Percentiles rank a stretch among this genome's conserved stretches.
Conservation (phyloP, 345 rosid species). For the Bruguiera parviflora region DNA sequence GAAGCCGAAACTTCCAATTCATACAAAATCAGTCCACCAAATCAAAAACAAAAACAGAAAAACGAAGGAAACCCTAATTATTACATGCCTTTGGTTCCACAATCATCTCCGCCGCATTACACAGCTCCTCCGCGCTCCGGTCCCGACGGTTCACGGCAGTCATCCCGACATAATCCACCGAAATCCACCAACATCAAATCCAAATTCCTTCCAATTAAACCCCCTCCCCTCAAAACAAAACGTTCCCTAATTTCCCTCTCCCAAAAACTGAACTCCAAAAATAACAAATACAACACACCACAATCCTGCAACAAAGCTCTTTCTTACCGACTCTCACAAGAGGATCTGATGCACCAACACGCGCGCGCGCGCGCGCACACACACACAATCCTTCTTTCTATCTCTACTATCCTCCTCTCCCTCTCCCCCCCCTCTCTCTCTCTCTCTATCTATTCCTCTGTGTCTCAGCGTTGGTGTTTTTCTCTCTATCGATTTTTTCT, state of each 20-base stretch:
- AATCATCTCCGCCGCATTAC: conserved; percentile 38
- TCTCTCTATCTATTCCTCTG: conserved; percentile 5
- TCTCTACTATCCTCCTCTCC: not conserved
- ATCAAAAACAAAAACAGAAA: not conserved
- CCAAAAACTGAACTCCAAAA: conserved; percentile 14
- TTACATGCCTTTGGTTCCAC: conserved; percentile 46
- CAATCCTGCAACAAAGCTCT: conserved; percentile 16
- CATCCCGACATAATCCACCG: conserved; percentile 30
- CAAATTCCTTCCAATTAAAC: not conserved
- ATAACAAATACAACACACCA: conserved; percentile 14
- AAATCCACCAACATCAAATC: conserved; percentile 29
- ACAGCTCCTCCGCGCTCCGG: conserved; percentile 29
- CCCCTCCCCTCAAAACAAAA: not conserved
- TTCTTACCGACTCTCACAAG: not conserved
- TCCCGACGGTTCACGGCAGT: conserved; percentile 29
- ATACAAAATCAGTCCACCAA: not conserved
- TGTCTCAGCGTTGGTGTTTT: not conserved
- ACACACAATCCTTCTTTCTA: conserved; percentile 2
- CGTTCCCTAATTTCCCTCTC: conserved; percentile 10
- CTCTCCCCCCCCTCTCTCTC: not conserved
- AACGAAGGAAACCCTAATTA: conserved; percentile 29
- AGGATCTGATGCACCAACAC: conserved; percentile 14
- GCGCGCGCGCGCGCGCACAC: not conserved
- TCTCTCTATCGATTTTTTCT: conserved; percentile 23
- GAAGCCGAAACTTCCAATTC: not conserved